phyloP scores from a whole-genome alignment of 164 flowering plant genomes.

The Annona squamosa region DNA sequence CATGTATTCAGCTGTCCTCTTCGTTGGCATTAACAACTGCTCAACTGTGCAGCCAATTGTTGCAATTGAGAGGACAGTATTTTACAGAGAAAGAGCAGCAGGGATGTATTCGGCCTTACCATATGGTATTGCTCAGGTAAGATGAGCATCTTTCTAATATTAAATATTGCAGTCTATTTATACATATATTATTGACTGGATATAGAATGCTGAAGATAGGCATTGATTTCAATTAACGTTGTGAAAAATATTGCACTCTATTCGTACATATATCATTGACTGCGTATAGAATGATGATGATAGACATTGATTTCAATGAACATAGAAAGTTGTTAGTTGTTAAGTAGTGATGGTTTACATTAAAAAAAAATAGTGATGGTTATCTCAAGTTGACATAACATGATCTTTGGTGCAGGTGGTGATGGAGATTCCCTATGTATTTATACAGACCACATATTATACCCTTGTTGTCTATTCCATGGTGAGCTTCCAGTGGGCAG shows the following conservation, averaged over 20 bases:
- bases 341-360: neutral
- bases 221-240: too few species aligned
- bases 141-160: neutral
- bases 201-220: too few species aligned
- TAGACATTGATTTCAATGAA: too few species aligned
- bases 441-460: constrained; percentile 33
- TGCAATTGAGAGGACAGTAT: constrained; percentile 76
- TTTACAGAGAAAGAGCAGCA: constrained; percentile 83
- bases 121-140: constrained; percentile 86
- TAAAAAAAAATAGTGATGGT: neutral
- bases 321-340: too few species aligned
- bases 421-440: constrained; percentile 32
- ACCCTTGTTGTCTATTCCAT: constrained; percentile 38
- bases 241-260: too few species aligned
- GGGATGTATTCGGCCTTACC: constrained; percentile 96
- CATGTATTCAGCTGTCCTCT: constrained; percentile 74
- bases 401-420: constrained; percentile 24
- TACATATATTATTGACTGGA: too few species aligned
- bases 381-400: neutral
- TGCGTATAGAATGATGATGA: too few species aligned
- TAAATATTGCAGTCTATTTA: too few species aligned
- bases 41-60: constrained; percentile 80
- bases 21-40: constrained; percentile 73
- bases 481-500: constrained; percentile 43
- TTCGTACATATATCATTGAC: too few species aligned